phyloP scores from a whole-genome alignment of 2,329 filamentous ascomycete species.

The Blumeria graminis region DNA sequence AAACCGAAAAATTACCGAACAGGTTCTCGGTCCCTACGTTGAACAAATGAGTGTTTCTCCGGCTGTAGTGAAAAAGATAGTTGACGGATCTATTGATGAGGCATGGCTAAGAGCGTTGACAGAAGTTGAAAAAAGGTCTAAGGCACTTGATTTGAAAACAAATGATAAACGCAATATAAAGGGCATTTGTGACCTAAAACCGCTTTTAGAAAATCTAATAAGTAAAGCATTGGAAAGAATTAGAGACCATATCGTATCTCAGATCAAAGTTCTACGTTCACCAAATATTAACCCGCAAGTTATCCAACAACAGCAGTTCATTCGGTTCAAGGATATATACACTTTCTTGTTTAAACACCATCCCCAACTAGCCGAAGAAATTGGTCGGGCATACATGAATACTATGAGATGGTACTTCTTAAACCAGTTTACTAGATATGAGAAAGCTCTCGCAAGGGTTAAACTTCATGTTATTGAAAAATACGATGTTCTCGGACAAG shows the following conservation, averaged over 20 bases:
- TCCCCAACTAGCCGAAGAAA: slow-evolving; percentile 63
- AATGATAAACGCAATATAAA: slow-evolving; percentile 40
- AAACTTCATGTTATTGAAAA: slow-evolving; percentile 65
- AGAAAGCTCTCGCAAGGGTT: slow-evolving; percentile 59
- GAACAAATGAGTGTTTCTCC: slow-evolving; percentile 84
- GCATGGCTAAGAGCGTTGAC: slow-evolving; percentile 62
- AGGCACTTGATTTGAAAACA: slow-evolving; percentile 42
- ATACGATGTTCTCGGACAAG: slow-evolving; percentile 59
- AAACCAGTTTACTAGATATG: slow-evolving; percentile 76
- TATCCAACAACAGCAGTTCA: slow-evolving; percentile 78
- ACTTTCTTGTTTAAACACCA: slow-evolving; percentile 68
- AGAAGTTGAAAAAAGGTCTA: slow-evolving; percentile 60
- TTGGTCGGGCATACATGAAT: slow-evolving; percentile 82
- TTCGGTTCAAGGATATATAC: slow-evolving; percentile 73
- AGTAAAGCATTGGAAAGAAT: slow-evolving; percentile 86
- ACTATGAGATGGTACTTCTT: slow-evolving; percentile 98
- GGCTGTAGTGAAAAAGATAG: slow-evolving; percentile 58
- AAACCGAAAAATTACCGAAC: slow-evolving; percentile 76
- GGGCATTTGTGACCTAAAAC: slow-evolving; percentile 61
- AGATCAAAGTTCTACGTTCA: slow-evolving; percentile 81
- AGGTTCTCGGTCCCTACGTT: slow-evolving; percentile 62
- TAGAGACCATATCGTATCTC: slow-evolving; percentile 76
- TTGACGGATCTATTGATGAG: slow-evolving; percentile 74
- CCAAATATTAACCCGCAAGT: slow-evolving; percentile 95
- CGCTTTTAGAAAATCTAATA: slow-evolving; percentile 62